Evolutionary conservation across 108 stramenopile genomes (phyloP).

Genomic region (Stephanodiscus triporus): DNA sequence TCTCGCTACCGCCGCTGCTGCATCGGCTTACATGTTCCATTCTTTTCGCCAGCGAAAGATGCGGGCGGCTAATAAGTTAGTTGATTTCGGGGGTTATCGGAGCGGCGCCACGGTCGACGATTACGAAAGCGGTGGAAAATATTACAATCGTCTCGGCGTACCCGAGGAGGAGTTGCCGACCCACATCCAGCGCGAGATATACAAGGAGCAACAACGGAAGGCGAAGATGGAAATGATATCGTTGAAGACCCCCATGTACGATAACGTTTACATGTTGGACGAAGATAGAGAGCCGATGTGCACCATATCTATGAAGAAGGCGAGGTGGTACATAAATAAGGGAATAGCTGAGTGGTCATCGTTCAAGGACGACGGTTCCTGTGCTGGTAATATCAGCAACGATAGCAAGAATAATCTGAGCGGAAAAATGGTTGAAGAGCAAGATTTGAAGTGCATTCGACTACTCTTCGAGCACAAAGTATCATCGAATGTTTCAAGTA

Average conservation of each 20-base stretch:
- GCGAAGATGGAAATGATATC: slow-evolving; percentile 65
- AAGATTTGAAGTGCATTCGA: slow-evolving; percentile 48
- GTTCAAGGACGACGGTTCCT: not conserved
- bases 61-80: not conserved
- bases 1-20: not conserved
- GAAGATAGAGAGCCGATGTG: slow-evolving; percentile 59
- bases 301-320: slow-evolving; percentile 81
- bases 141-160: not conserved
- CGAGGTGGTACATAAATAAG: slow-evolving; percentile 80
- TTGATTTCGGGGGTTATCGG: not conserved
- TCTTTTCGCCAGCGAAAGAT: not conserved
- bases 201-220: slow-evolving; percentile 69
- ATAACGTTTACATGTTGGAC: slow-evolving; percentile 81
- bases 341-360: slow-evolving; percentile 63
- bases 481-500: slow-evolving; percentile 16
- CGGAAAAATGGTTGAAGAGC: slow-evolving; percentile 21
- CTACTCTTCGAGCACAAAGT: slow-evolving; percentile 54
- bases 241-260: slow-evolving; percentile 85
- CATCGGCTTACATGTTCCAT: not conserved
- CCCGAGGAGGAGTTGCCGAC: slow-evolving; percentile 51
- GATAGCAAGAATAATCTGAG: slow-evolving; percentile 8
- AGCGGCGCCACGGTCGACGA: too few species aligned
- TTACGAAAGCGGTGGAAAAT: not conserved
- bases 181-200: slow-evolving; percentile 65
- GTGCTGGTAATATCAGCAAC: not conserved